A percentile compares a stretch with the other conserved stretches of the same genome.
phyloP scores from a whole-genome alignment of 2,329 filamentous ascomycete species.

The Xylaria sp. region DNA sequence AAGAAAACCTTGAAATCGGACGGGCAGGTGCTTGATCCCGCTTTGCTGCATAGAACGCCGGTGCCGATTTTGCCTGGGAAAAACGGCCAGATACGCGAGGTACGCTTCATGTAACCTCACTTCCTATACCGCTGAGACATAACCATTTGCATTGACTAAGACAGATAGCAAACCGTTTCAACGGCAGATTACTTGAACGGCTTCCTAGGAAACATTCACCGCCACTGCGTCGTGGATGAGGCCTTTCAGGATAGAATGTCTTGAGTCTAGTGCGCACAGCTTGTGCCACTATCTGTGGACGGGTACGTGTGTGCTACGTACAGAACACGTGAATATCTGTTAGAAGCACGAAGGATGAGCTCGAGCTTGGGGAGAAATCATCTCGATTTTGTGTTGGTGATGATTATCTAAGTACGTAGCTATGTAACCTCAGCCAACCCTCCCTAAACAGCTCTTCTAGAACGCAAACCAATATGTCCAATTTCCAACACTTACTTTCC shows the following conservation, averaged over 20 bases:
- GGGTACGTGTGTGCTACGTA: no score
- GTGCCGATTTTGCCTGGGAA: neutral
- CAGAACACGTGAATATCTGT: no score
- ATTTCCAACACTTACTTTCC: no score
- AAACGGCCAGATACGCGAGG: neutral
- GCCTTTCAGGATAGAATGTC: neutral
- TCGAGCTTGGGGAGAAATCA: no score
- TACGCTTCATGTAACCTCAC: neutral
- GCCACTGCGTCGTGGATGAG: neutral
- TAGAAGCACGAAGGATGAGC: no score
- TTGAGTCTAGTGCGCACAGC: neutral
- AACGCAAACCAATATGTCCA: no score
- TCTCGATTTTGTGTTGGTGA: no score
- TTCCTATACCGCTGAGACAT: neutral
- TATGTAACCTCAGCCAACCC: no score
- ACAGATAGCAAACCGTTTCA: neutral
- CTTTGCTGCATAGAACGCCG: neutral
- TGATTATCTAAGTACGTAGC: no score
- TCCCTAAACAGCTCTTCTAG: no score
- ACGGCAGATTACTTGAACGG: neutral
- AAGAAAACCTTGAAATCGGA: neutral
- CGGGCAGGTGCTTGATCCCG: slow-evolving; percentile 2
- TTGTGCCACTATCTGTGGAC: neutral
- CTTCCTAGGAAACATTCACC: neutral
- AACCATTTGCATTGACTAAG: neutral